Percentiles rank a stretch among this genome's conserved stretches.
phyloP scores from a whole-genome alignment of 2,329 filamentous ascomycete species.

The Aspergillus uvarum region DNA sequence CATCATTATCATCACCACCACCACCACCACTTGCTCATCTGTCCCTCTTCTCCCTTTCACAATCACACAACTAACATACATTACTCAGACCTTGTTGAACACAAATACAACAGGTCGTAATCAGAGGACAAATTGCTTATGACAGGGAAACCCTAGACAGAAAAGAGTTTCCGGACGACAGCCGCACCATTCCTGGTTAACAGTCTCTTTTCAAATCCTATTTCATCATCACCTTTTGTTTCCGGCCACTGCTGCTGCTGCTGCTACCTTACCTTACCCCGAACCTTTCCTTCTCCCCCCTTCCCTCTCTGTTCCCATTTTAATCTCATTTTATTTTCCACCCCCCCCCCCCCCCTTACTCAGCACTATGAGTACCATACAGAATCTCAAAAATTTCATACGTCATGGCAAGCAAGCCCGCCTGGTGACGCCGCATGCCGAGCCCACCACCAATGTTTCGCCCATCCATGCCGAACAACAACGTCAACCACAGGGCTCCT shows the following conservation, averaged over 20 bases:
- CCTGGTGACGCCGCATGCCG: slow-evolving; percentile 59
- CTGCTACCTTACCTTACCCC: background rate
- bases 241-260: background rate
- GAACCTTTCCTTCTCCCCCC: slow-evolving; percentile 4
- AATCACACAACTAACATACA: background rate
- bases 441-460: slow-evolving; percentile 63
- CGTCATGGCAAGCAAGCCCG: slow-evolving; percentile 96
- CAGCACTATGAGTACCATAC: slow-evolving; percentile 67
- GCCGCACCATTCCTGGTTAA: background rate
- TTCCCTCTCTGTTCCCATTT: background rate
- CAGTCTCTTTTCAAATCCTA: background rate
- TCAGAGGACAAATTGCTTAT: background rate
- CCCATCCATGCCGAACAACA: slow-evolving; percentile 65
- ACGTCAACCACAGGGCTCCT: slow-evolving; percentile 50
- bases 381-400: slow-evolving; percentile 97
- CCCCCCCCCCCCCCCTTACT: slow-evolving; percentile 8
- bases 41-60: background rate
- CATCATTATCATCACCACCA: background rate
- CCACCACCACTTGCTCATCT: background rate
- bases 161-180: background rate
- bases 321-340: background rate
- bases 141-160: background rate
- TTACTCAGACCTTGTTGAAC: background rate
- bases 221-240: slow-evolving; percentile 7
- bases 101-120: background rate